Evolutionary conservation across 2,329 filamentous ascomycete genomes (phyloP).

Genomic region (Botrytis porri): DNA sequence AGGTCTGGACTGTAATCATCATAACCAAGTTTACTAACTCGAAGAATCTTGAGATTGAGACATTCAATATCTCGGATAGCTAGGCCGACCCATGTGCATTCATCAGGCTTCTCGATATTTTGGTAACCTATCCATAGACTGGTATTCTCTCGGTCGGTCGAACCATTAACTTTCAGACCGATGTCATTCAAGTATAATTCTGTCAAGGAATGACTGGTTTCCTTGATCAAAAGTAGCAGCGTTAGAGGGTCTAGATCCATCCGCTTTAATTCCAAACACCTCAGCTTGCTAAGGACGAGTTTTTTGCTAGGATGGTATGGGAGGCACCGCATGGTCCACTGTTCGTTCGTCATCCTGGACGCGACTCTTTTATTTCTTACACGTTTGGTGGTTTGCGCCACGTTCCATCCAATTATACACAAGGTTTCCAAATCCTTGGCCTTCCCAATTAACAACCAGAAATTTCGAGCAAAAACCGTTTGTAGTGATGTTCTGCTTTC

Average conservation of each 20-base stretch:
- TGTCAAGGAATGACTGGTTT: slow-evolving; percentile 32
- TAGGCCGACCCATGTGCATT: slow-evolving; percentile 34
- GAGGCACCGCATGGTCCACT: slow-evolving; percentile 35
- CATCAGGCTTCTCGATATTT: slow-evolving; percentile 23
- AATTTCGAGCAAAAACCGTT: slow-evolving; percentile 44
- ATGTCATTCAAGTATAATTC: slow-evolving; percentile 39
- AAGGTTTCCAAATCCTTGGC: slow-evolving; percentile 46
- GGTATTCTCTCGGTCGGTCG: slow-evolving; percentile 22
- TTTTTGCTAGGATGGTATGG: slow-evolving; percentile 28
- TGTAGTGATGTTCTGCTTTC: slow-evolving; percentile 40
- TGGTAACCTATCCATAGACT: slow-evolving; percentile 36
- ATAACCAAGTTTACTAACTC: slow-evolving; percentile 38
- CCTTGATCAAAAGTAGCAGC: slow-evolving; percentile 32
- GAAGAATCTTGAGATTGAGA: slow-evolving; percentile 33
- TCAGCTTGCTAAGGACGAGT: slow-evolving; percentile 26
- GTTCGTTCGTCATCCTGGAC: slow-evolving; percentile 18
- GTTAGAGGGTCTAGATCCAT: slow-evolving; percentile 34
- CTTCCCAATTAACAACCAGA: slow-evolving; percentile 51
- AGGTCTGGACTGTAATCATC: slow-evolving; percentile 34
- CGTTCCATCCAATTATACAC: slow-evolving; percentile 45
- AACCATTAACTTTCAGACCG: slow-evolving; percentile 35
- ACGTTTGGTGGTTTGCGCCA: slow-evolving; percentile 29
- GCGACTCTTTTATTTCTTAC: slow-evolving; percentile 25
- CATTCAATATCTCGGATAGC: slow-evolving; percentile 30
- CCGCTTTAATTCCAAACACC: slow-evolving; percentile 37